Evolutionary conservation across 768 basidiomycete genomes (phyloP), one percentile per base, ranked within the genome.

Genomic region (Megacollybia marginata): DNA sequence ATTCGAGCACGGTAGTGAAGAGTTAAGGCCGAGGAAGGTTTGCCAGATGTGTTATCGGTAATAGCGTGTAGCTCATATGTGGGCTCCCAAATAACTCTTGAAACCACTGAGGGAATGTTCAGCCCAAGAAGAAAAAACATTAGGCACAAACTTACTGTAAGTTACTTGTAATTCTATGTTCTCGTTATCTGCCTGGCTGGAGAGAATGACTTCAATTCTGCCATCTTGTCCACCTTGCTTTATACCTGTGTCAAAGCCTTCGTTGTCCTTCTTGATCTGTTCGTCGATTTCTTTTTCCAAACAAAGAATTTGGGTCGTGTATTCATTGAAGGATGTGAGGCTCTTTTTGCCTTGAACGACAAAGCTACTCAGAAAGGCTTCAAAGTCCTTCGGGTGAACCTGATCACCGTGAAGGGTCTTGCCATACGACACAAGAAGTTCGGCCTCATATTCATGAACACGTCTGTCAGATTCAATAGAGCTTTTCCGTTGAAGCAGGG

Each of bases 1-100:
- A 83, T 67, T 28, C 69, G 65, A 0, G 80, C 79, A 20, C 76
- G 75, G 55, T 82, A 83, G 52, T 79, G 73, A 9, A 85, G 66
- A 2, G 69, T 54, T 23, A 81, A 70, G 0, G 66, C 57, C 5
- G 72, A 57, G 0, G 71, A 71, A 3, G 74, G 71, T 50, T 73
- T 69, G 0, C 73, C 74, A 2, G 23, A 28, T 11, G 51, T 71
- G 61, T 18, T 13, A n/a, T 36, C 19, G 16, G 71, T 75, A 0
- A 67, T 69, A 2, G 80, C 79, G 50, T 80, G 74, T 1, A 85
- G 69, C 53, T 83, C 82, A 54, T 83, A 83, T 2, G 69, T 70
- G 2, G 80, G 76, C 15, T 61, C 59, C 81, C 80, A 83, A 19
- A 59, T 60, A 1, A 74, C 76, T 32, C 72, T 63, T 43, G 59